Evolutionary conservation across 1,284 basidiomycete genomes (phyloP).

Genomic region (Ceratobasidium sp.): DNA sequence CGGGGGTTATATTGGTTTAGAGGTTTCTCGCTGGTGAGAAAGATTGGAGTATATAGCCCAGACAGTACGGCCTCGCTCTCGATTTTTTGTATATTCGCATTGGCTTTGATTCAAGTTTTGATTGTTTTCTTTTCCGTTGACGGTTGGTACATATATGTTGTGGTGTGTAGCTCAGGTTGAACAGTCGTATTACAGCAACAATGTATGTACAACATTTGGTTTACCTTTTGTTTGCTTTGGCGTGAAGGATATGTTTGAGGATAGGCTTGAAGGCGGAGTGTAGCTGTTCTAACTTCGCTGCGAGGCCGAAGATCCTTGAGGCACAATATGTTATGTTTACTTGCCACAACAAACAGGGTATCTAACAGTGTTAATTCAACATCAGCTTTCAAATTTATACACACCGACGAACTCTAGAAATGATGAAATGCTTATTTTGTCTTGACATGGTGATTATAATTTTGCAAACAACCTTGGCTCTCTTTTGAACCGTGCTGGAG

Average conservation of each 20-base stretch:
- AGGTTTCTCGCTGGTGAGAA: slow-evolving; percentile 10
- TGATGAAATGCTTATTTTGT: not conserved
- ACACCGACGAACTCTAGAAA: not conserved
- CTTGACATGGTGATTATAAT: not conserved
- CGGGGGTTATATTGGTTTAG: not conserved
- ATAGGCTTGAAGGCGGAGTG: not conserved
- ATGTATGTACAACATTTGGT: slow-evolving; percentile 33
- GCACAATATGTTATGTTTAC: not conserved
- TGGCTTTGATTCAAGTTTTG: not conserved
- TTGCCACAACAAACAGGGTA: not conserved
- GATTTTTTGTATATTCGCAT: slow-evolving; percentile 3
- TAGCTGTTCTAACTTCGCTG: not conserved
- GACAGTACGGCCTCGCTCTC: not conserved
- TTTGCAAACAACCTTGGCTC: slow-evolving; percentile 35
- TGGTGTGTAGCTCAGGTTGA: slow-evolving; percentile 10
- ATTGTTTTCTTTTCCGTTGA: not conserved
- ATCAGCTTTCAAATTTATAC: not conserved
- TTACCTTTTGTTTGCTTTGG: not conserved
- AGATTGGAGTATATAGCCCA: not conserved
- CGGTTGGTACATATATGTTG: slow-evolving; percentile 14
- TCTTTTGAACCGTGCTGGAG: slow-evolving; percentile 42
- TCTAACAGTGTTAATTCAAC: not conserved
- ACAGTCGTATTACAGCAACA: slow-evolving; percentile 28
- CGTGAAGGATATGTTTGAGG: not conserved
- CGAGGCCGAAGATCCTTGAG: not conserved